These are phyloP conservation scores for Bretschneidera sinensis DNA, from an alignment of 345 rosid genomes.

Conservation along the genomic window DNA sequence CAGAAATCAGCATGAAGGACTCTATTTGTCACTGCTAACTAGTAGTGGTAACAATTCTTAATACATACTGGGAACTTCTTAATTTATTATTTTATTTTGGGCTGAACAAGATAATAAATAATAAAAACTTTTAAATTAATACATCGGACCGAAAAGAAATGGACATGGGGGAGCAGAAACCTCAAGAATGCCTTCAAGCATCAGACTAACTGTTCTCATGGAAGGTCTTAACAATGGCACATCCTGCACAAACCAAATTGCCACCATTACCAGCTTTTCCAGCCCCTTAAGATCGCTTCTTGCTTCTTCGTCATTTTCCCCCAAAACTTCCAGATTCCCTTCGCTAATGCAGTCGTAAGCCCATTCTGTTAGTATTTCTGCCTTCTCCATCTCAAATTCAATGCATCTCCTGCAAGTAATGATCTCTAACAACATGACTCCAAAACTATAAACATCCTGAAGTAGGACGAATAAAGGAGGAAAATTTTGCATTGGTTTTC, in stretches of 20 bases:
- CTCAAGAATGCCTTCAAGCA: slow-evolving; percentile 24
- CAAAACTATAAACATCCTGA: slow-evolving; percentile 33
- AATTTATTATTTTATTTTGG: too few species aligned
- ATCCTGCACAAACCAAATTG: slow-evolving; percentile 15
- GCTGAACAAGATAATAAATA: too few species aligned
- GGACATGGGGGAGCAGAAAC: too few species aligned
- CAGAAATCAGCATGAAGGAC: too few species aligned
- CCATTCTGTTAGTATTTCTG: slow-evolving; percentile 15
- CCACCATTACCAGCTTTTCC: slow-evolving; percentile 12
- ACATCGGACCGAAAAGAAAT: too few species aligned
- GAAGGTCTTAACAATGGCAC: slow-evolving; percentile 8
- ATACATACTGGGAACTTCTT: too few species aligned
- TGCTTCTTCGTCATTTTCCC: slow-evolving; percentile 10
- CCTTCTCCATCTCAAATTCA: slow-evolving; percentile 10
- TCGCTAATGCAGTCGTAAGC: slow-evolving; percentile 7
- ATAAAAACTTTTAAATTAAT: too few species aligned
- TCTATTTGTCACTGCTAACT: too few species aligned
- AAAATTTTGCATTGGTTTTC: too few species aligned
- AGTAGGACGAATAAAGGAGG: too few species aligned
- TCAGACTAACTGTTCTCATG: slow-evolving; percentile 16
- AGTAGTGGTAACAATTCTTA: too few species aligned
- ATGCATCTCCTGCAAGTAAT: slow-evolving; percentile 17
- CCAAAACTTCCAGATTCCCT: not conserved
- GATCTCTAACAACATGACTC: too few species aligned
- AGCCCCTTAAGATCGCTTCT: slow-evolving; percentile 1